These are phyloP conservation scores for Mallotus japonicus DNA, from an alignment of 441 rosid genomes.

Conservation along the genomic window DNA sequence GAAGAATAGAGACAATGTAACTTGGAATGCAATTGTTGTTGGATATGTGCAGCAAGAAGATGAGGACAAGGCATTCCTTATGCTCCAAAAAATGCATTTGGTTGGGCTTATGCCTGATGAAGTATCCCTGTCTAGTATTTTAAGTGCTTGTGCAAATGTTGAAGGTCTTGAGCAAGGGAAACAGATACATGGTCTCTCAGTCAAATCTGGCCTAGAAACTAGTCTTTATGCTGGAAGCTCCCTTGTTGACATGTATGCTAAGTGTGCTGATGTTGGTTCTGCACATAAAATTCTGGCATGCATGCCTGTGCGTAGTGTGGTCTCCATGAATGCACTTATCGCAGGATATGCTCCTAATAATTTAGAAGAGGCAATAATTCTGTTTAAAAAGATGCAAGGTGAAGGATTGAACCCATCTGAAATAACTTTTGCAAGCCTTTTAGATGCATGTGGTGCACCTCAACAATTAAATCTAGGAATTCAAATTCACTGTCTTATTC, in stretches of 20 bases:
- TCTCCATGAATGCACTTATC: conserved; percentile 79
- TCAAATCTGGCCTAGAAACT: conserved; percentile 63
- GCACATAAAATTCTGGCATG: conserved; percentile 45
- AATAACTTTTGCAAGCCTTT: conserved; percentile 68
- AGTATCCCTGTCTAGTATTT: conserved; percentile 67
- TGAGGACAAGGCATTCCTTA: conserved; percentile 58
- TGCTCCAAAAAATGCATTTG: conserved; percentile 61
- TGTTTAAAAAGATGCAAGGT: conserved; percentile 58
- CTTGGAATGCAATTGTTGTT: conserved; percentile 93
- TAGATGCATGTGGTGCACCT: conserved; percentile 73
- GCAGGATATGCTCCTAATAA: conserved; percentile 62
- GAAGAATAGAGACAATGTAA: conserved; percentile 50
- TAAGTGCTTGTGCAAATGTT: conserved; percentile 81
- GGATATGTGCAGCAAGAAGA: conserved; percentile 78
- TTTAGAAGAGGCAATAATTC: conserved; percentile 50
- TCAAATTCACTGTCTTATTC: conserved; percentile 61
- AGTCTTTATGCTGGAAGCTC: conserved; percentile 82
- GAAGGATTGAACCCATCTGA: conserved; percentile 62
- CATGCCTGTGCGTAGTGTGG: conserved; percentile 63
- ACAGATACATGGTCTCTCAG: conserved; percentile 65
- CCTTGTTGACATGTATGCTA: conserved; percentile 82
- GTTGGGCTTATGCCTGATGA: conserved; percentile 62
- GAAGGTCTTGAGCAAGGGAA: conserved; percentile 54
- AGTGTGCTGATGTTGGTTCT: conserved; percentile 50
- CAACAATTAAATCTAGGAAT: conserved; percentile 50